A percentile compares a stretch with the other conserved stretches of the same genome.
phyloP scores from a whole-genome alignment of 2,329 filamentous ascomycete species.

The Thielaviopsis populi region DNA sequence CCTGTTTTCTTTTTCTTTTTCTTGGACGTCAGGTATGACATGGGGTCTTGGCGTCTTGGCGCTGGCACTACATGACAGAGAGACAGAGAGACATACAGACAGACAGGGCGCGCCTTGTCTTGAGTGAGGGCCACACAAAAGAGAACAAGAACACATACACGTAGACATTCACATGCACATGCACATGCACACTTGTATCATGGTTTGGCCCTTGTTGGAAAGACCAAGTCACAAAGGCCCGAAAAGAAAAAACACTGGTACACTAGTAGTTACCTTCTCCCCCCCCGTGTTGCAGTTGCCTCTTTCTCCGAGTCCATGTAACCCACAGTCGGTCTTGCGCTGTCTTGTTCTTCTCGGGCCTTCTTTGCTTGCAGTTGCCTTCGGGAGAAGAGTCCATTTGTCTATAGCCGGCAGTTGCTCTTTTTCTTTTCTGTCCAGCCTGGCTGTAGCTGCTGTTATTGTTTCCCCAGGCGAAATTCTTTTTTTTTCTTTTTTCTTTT shows the following conservation, averaged over 20 bases:
- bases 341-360: constrained; percentile 1
- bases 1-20: too few relatives aligned
- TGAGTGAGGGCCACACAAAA: neutral
- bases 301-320: neutral
- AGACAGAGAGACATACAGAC: too few relatives aligned
- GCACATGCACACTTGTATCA: too few relatives aligned
- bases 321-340: neutral
- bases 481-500: neutral
- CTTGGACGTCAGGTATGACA: neutral
- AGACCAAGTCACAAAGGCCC: neutral
- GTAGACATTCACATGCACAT: neutral
- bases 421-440: neutral
- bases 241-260: constrained; percentile 4
- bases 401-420: neutral
- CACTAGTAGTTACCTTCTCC: neutral
- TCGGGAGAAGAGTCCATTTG: neutral
- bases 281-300: neutral
- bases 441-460: neutral
- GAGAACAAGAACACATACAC: neutral
- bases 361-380: neutral
- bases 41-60: neutral
- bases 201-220: neutral
- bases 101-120: neutral
- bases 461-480: neutral
- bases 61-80: too few relatives aligned